Base-by-base conservation (phyloP, 1,139 yeast genomes). In the Debaryomyces psychrophilus region DNA sequence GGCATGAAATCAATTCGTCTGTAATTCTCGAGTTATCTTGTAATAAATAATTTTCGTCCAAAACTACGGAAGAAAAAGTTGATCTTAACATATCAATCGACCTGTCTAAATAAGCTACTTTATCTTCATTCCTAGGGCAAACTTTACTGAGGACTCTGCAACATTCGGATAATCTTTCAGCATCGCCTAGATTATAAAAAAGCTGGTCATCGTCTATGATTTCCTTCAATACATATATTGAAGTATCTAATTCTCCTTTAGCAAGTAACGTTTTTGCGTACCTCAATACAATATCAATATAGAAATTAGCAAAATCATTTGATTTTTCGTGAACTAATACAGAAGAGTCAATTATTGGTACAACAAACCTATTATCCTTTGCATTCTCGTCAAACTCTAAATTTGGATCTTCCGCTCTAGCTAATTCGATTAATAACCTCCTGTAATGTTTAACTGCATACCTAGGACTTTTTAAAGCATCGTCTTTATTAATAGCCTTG, bases 401-500 rank as follows among this genome's bases (percentile, higher is more conserved):
- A 17, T 52, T 50, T 0, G 70, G 64, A 41, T 64, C 61, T 5
- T 56, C 67, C n/a, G 57, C 53, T 41, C 59, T 63, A 7, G 76
- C 76, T 46, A 73, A 50, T 41, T 72, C 71, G 15, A 71, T 58
- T 45, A 75, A 60, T 4, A 75, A 53, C 49, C 76, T 56, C 43
- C 77, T 59, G 51, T 75, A 75, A 55, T 75, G 79, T 48, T 75
- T 75, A 2, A 68, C 76, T 1, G 80, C 77, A 52, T 69, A 65
- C 34, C 76, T 59, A 3, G 80, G 79, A 48, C 75, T 68, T 43
- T 60, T 60, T 46, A 74, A 60, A 11, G 71, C 77, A 49, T 75
- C 80, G 53, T 75, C 79, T 51, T 75, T 75, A 49, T 73, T 71
- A 42, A 75, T 68, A 12, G 77, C 80, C 52, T 69, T 72, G 15